Conservation (phyloP, 2,329 filamentous ascomycete species). For the Aspergillus ibericus region DNA sequence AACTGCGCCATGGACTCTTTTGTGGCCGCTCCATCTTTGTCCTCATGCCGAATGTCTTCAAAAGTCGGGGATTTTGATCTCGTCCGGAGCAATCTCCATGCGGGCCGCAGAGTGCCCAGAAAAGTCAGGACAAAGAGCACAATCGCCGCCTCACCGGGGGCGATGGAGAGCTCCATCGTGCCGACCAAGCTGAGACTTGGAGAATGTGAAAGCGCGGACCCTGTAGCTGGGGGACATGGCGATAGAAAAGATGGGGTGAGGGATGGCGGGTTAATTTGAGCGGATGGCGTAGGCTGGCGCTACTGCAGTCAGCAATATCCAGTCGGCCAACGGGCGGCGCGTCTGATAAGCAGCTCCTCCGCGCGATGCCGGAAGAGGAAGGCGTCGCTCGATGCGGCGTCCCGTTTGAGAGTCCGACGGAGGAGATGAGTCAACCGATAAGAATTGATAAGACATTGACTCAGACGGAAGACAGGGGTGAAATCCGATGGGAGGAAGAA, state of each 20-base stretch:
- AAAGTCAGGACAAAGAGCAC: background rate
- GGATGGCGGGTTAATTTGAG: background rate
- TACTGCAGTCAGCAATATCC: background rate
- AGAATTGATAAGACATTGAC: background rate
- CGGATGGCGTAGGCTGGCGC: background rate
- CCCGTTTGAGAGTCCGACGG: background rate
- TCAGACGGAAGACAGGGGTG: background rate
- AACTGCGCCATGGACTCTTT: background rate
- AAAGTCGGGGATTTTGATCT: background rate
- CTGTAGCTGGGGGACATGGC: background rate
- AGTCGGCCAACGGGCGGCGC: background rate
- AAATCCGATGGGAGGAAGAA: no score
- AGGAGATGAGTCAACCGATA: background rate
- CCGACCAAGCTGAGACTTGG: background rate
- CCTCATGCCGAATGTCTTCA: background rate
- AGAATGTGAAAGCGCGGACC: background rate
- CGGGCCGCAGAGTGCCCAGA: background rate
- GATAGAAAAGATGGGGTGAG: background rate
- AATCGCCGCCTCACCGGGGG: background rate
- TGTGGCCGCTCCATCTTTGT: background rate
- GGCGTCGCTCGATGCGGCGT: no score
- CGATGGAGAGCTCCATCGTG: background rate
- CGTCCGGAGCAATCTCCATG: background rate
- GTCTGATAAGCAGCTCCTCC: background rate
- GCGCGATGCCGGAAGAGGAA: background rate